Percentiles rank a stretch among this genome's conserved stretches.
Conservation (phyloP, 192 early-diverging fungal genomes). For the Dissophora ornata region DNA sequence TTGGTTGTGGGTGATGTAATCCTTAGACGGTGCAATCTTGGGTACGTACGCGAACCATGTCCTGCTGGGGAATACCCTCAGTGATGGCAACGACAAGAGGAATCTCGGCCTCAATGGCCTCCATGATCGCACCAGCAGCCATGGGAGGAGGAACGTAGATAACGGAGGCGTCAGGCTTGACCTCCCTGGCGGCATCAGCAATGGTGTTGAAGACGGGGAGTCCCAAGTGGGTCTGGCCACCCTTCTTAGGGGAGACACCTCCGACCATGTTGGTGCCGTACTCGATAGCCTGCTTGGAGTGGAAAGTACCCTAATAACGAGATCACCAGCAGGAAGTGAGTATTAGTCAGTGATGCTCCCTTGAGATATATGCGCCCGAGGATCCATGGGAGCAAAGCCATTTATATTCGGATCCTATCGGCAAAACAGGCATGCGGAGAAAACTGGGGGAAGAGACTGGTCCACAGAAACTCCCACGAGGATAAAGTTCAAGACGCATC, state of each 20-base stretch:
- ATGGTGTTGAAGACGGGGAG: conserved; percentile 95
- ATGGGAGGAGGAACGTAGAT: conserved; percentile 99
- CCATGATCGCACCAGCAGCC: conserved; percentile 95
- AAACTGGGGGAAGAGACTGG: too few relatives aligned
- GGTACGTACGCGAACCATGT: conserved; percentile 89
- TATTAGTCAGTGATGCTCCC: too few relatives aligned
- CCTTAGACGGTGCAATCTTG: background rate
- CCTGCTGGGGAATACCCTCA: conserved; percentile 99
- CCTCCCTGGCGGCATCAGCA: conserved; percentile 79
- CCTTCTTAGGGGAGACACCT: conserved; percentile 97
- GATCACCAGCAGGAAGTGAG: too few relatives aligned
- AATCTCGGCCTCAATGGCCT: conserved; percentile 97
- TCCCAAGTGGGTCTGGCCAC: conserved; percentile 92
- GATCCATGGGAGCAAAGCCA: too few relatives aligned
- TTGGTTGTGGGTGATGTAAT: background rate
- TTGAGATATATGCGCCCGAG: too few relatives aligned
- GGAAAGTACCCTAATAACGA: conserved; percentile 92
- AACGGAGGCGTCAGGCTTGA: conserved; percentile 95
- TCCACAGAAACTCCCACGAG: too few relatives aligned
- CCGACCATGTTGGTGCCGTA: conserved; percentile 99
- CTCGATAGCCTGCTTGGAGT: conserved; percentile 97
- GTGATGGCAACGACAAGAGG: conserved; percentile 97
- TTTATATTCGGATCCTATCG: too few relatives aligned
- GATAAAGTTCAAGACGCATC: too few relatives aligned
- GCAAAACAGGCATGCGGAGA: too few relatives aligned